A percentile compares a stretch with the other conserved stretches of the same genome.
phyloP scores from a whole-genome alignment of 345 rosid genomes.

The Hevea brasiliensis region DNA sequence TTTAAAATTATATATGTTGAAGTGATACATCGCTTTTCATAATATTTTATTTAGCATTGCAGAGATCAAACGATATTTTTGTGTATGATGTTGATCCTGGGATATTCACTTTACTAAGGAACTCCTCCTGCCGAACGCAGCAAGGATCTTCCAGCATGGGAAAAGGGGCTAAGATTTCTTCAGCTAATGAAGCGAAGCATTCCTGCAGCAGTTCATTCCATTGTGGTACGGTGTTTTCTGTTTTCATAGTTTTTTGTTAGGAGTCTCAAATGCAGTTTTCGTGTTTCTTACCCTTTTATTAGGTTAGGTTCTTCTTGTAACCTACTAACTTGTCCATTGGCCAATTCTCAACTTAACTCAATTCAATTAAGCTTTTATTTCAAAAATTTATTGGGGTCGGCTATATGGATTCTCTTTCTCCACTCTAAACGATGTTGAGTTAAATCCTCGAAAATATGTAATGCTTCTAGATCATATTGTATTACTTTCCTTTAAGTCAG shows the following conservation, averaged over 20 bases:
- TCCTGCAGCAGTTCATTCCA: conserved; percentile 81
- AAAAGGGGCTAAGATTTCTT: conserved; percentile 78
- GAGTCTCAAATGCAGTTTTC: background rate
- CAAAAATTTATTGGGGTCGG: no score
- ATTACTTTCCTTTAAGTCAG: no score
- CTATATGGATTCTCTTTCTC: no score
- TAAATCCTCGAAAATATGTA: background rate
- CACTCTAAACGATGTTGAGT: no score
- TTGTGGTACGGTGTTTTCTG: conserved; percentile 60
- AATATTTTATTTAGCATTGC: conserved; percentile 10
- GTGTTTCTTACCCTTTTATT: background rate
- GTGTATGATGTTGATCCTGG: conserved; percentile 81
- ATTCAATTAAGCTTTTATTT: no score
- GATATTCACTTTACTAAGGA: conserved; percentile 98
- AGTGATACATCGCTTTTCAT: background rate
- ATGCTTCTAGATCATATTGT: no score
- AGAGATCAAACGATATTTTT: conserved; percentile 22
- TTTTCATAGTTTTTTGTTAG: background rate
- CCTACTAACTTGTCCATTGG: background rate
- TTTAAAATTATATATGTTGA: background rate
- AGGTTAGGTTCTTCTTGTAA: background rate
- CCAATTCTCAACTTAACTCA: background rate
- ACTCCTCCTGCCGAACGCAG: conserved; percentile 99
- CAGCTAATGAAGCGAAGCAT: conserved; percentile 65
- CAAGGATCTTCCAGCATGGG: conserved; percentile 93